These are phyloP conservation scores for Colletotrichum australisinense DNA, from an alignment of 2,329 filamentous ascomycete genomes.

Conservation along the genomic window DNA sequence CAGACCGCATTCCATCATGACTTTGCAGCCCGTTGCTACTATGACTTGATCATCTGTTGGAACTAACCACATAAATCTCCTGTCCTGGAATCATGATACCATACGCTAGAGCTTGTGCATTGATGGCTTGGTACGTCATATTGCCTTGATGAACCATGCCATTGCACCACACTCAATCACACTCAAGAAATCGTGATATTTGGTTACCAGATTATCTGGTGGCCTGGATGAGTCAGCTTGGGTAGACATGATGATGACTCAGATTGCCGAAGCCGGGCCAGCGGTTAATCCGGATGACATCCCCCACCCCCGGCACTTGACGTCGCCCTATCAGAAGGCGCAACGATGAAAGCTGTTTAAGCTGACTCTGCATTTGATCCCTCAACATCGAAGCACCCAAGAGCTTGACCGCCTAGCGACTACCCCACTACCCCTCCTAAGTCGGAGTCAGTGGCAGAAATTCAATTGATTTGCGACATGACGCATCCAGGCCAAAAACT, in stretches of 20 bases:
- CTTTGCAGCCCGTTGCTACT: too few relatives aligned
- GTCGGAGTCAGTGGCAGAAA: conserved; percentile 11
- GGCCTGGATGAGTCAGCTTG: neutral
- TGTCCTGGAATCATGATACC: too few relatives aligned
- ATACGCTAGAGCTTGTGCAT: too few relatives aligned
- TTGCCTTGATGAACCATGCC: too few relatives aligned
- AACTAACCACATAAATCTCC: too few relatives aligned
- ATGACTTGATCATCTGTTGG: too few relatives aligned
- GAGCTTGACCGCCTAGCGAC: neutral
- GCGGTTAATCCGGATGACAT: neutral
- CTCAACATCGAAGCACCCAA: neutral
- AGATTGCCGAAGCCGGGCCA: neutral
- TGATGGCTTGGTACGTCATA: too few relatives aligned
- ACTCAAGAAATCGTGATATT: too few relatives aligned
- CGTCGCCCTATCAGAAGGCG: neutral
- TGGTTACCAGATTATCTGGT: too few relatives aligned
- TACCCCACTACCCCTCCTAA: conserved; percentile 6
- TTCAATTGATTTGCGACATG: neutral
- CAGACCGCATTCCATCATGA: too few relatives aligned
- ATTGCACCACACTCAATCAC: too few relatives aligned
- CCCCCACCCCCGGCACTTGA: neutral
- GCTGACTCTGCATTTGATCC: neutral
- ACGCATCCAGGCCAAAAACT: neutral
- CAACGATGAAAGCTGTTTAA: neutral
- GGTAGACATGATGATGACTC: neutral